Evolutionary conservation across 1,139 yeast genomes (phyloP).

Genomic region (Pneumocystis canis): DNA sequence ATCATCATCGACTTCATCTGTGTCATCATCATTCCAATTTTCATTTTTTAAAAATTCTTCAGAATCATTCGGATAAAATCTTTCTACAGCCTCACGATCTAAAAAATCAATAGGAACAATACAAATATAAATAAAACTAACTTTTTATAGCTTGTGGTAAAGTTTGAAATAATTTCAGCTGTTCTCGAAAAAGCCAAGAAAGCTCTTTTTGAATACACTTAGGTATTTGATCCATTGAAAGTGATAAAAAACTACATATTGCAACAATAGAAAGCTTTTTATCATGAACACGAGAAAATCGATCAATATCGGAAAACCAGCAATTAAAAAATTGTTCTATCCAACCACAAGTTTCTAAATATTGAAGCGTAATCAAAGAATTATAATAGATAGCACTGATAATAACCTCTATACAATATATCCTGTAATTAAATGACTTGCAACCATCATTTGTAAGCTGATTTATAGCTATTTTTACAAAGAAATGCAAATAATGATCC

Average conservation of each 20-base stretch:
- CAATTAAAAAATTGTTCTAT: conserved; percentile 41
- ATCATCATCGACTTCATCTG: conserved; percentile 31
- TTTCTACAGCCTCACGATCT: conserved; percentile 23
- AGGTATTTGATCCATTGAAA: conserved; percentile 30
- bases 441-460: conserved; percentile 19
- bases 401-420: conserved; percentile 52
- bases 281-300: conserved; percentile 63
- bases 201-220: conserved; percentile 20
- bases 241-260: conserved; percentile 34
- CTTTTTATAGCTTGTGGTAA: conserved; percentile 56
- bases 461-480: conserved; percentile 26
- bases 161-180: conserved; percentile 38
- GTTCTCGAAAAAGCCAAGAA: conserved; percentile 33
- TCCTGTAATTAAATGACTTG: conserved; percentile 20
- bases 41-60: conserved; percentile 27
- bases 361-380: conserved; percentile 38
- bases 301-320: conserved; percentile 52
- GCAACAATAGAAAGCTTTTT: conserved; percentile 63
- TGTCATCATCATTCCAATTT: conserved; percentile 31
- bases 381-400: conserved; percentile 53
- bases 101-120: conserved; percentile 12
- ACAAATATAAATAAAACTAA: not conserved
- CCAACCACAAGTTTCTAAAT: conserved; percentile 36
- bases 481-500: conserved; percentile 29
- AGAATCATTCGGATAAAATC: conserved; percentile 39